Conservation (phyloP, 2,329 filamentous ascomycete species). For the Trichoderma polysporum region DNA sequence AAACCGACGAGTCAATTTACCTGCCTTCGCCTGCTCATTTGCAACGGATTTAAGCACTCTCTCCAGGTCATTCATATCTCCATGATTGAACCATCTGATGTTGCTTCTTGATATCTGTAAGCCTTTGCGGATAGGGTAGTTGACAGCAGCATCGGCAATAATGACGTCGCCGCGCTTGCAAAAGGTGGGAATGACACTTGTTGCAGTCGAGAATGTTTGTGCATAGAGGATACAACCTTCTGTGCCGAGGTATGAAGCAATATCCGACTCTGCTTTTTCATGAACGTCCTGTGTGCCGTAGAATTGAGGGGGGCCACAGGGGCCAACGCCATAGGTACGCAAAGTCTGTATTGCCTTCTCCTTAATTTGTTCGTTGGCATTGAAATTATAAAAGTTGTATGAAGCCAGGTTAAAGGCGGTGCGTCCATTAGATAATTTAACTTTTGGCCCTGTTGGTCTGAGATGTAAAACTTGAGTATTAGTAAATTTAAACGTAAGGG, state of each 20-base stretch:
- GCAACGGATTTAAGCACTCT: slow-evolving; percentile 79
- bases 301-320: slow-evolving; percentile 94
- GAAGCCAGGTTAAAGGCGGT: slow-evolving; percentile 92
- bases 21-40: slow-evolving; percentile 80
- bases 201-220: slow-evolving; percentile 93
- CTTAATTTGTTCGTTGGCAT: slow-evolving; percentile 86
- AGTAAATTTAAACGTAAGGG: neutral
- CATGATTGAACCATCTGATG: slow-evolving; percentile 92
- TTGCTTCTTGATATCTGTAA: slow-evolving; percentile 89
- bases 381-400: slow-evolving; percentile 98
- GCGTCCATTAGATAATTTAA: slow-evolving; percentile 82
- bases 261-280: slow-evolving; percentile 92
- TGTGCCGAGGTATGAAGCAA: slow-evolving; percentile 86
- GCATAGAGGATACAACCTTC: slow-evolving; percentile 92
- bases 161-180: slow-evolving; percentile 97
- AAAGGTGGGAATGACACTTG: slow-evolving; percentile 94
- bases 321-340: slow-evolving; percentile 92
- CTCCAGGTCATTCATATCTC: slow-evolving; percentile 92
- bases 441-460: slow-evolving; percentile 85
- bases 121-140: slow-evolving; percentile 91
- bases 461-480: neutral
- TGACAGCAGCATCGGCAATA: slow-evolving; percentile 89
- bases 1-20: slow-evolving; percentile 87
- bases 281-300: slow-evolving; percentile 98
- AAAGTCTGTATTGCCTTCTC: slow-evolving; percentile 93